Percentiles rank a stretch among this genome's conserved stretches.
Conservation (phyloP, 2,329 filamentous ascomycete species). For the Hypoxylon sp. region DNA sequence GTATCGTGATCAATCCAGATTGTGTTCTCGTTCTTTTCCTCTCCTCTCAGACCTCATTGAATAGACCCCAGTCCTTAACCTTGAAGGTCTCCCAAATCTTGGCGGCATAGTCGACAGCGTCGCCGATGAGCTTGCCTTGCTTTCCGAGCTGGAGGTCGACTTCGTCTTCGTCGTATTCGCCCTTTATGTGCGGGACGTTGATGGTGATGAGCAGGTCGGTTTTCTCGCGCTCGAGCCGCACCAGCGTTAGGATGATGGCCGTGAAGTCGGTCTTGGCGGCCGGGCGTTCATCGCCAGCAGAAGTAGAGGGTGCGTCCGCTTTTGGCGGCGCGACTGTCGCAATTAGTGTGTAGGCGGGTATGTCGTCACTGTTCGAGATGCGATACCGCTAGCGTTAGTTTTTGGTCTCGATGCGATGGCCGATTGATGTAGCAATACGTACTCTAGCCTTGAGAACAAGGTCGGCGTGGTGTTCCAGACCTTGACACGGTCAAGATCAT, state of each 20-base stretch:
- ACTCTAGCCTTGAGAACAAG: slow-evolving; percentile 70
- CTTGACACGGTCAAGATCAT: slow-evolving; percentile 74
- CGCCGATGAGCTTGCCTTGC: slow-evolving; percentile 77
- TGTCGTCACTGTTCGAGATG: slow-evolving; percentile 59
- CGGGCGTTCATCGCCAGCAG: slow-evolving; percentile 55
- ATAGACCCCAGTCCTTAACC: slow-evolving; percentile 85
- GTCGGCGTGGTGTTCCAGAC: slow-evolving; percentile 77
- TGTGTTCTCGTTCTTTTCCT: background rate
- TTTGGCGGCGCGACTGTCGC: slow-evolving; percentile 71
- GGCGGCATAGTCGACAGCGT: slow-evolving; percentile 76
- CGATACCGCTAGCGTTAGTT: slow-evolving; percentile 25
- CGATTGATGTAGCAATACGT: slow-evolving; percentile 47
- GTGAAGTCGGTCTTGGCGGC: slow-evolving; percentile 72
- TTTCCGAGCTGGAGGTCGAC: slow-evolving; percentile 77
- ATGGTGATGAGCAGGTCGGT: slow-evolving; percentile 89
- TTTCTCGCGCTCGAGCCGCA: slow-evolving; percentile 80
- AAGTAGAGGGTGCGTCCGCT: slow-evolving; percentile 43
- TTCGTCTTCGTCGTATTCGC: slow-evolving; percentile 80
- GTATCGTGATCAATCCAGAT: background rate
- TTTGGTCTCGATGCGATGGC: slow-evolving; percentile 6
- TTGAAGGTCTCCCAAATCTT: slow-evolving; percentile 80
- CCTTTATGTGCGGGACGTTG: slow-evolving; percentile 87
- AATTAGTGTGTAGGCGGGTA: slow-evolving; percentile 78
- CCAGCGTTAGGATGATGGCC: slow-evolving; percentile 81
- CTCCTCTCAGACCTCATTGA: slow-evolving; percentile 62